Conservation (phyloP, 805 yeast genomes). For the Kluyveromyces aestuarii region DNA sequence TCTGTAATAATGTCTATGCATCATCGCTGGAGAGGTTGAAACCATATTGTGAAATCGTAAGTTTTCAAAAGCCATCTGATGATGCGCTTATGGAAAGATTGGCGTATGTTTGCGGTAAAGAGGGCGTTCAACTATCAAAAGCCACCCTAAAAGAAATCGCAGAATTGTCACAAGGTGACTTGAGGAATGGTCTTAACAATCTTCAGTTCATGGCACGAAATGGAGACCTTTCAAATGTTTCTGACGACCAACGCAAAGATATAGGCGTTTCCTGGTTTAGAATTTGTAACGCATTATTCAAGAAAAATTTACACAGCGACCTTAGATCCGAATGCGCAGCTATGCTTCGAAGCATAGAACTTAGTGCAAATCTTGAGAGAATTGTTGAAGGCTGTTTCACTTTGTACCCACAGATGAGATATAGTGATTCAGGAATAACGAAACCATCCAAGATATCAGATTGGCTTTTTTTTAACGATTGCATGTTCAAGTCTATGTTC, state of each 20-base stretch:
- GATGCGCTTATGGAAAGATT: conserved; percentile 38
- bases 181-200: conserved; percentile 76
- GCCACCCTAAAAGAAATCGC: conserved; percentile 56
- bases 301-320: conserved; percentile 36
- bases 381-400: conserved; percentile 67
- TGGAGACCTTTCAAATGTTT: neutral
- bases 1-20: conserved; percentile 82
- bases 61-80: conserved; percentile 51
- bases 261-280: conserved; percentile 56
- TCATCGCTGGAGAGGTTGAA: conserved; percentile 67
- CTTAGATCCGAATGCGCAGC: conserved; percentile 40
- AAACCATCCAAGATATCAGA: conserved; percentile 59
- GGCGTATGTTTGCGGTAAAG: conserved; percentile 45
- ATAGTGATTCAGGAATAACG: conserved; percentile 51
- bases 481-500: conserved; percentile 32
- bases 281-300: conserved; percentile 53
- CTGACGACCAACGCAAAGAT: conserved; percentile 40
- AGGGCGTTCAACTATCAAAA: conserved; percentile 40
- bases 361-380: conserved; percentile 47
- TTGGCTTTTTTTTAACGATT: conserved; percentile 70
- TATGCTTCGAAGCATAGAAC: conserved; percentile 39
- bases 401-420: conserved; percentile 49
- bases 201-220: conserved; percentile 49
- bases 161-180: conserved; percentile 67
- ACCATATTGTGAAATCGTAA: conserved; percentile 61